Base-by-base conservation (phyloP, 257 asterid genomes). In the Ajuga chamaepitys region DNA sequence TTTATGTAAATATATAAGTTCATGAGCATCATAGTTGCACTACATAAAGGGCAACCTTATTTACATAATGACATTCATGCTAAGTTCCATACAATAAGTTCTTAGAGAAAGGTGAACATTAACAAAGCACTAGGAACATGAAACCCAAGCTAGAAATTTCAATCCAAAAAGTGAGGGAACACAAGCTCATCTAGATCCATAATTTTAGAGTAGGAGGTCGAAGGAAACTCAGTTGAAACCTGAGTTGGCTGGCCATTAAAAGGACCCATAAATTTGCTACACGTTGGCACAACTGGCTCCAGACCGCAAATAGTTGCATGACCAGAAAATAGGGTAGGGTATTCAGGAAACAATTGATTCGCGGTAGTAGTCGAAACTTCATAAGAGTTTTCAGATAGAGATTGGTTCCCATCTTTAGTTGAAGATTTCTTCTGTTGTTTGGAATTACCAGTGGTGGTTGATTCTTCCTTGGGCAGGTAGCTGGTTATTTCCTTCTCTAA, bases 151-250 rank as follows among this genome's bases (percentile, higher is more conserved):
- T 28, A 16, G n/a, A 5, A 18, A 48, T 16, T 18, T 64, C 69
- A 64, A 51, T 70, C 69, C 1, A 70, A 42, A 37, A 63, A 63
- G 22, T 71, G 37, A 55, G 76, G 71, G 54, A 64, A 38, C 35
- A 22, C 10, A 44, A 53, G 56, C 38, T 64, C 9, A 55, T 71
- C 76, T 14, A 71, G 60, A 44, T 71, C 54, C 24, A 63, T 21
- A 32, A 40, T 40, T 10, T 40, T 6, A 2, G 46, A 40, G 46
- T 10, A 40, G 46, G 17, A 10, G 16, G 17, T 4, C 46, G 17
- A 11, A 12, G 46, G n/a, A 3, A 40, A 10, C 5, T 11, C 46
- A 30, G 7, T 8, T 30, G 37, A 30, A 5, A 1, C 30, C 56
- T 48, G 56, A 20, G 26, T 48, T 9, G 37, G 40, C 46, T 52